A percentile compares a stretch with the other conserved stretches of the same genome.
Evolutionary conservation across 2,329 filamentous ascomycete genomes (phyloP).

Genomic region (Cyanodermella asteris): DNA sequence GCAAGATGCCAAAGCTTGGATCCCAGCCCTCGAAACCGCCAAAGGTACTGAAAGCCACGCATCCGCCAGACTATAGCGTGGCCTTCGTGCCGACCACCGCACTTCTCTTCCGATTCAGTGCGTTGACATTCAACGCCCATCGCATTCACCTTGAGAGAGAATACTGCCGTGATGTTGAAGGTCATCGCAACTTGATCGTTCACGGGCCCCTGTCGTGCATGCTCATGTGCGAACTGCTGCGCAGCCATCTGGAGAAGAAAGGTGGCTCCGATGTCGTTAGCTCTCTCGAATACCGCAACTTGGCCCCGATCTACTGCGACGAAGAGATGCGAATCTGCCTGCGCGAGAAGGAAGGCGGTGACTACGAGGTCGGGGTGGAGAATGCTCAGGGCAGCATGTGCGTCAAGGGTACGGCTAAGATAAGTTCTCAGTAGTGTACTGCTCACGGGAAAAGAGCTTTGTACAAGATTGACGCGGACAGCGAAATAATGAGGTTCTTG

Average conservation of each 20-base stretch:
- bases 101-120: conserved; percentile 76
- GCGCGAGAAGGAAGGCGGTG: conserved; percentile 18
- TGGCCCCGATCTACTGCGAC: conserved; percentile 57
- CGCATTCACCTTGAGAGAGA: conserved; percentile 62
- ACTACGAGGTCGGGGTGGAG: conserved; percentile 45
- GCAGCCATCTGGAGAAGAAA: conserved; percentile 24
- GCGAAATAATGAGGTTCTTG: no score
- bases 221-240: conserved; percentile 49
- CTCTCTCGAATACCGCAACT: conserved; percentile 54
- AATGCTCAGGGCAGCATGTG: conserved; percentile 37
- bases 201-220: conserved; percentile 69
- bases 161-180: conserved; percentile 50
- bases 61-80: conserved; percentile 16
- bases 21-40: conserved; percentile 8
- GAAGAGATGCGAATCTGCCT: conserved; percentile 52
- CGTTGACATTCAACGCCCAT: conserved; percentile 82
- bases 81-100: conserved; percentile 42
- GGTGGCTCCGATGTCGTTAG: conserved; percentile 17
- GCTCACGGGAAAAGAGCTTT: no score
- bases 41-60: conserved; percentile 17
- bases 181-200: conserved; percentile 53
- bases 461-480: no score
- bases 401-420: conserved; percentile 32
- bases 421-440: no score
- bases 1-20: conserved; percentile 15